Conservation (phyloP, 2,329 filamentous ascomycete species). For the Phyllosticta paracitricarpa region DNA sequence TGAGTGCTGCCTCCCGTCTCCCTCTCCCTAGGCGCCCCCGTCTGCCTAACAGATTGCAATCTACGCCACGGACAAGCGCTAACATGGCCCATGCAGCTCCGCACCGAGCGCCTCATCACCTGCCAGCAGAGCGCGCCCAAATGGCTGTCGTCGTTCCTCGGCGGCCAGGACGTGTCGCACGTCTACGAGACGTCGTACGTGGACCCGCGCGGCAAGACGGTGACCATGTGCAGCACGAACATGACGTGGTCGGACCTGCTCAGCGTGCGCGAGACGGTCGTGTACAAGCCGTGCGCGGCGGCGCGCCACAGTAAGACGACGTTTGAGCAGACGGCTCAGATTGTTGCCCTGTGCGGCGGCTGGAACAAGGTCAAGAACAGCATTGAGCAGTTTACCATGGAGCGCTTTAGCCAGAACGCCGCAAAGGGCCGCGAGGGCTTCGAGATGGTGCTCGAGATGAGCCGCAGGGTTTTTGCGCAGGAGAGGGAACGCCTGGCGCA, state of each 20-base stretch:
- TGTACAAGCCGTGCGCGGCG: conserved; percentile 57
- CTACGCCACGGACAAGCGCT: conserved; percentile 4
- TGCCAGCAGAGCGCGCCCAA: conserved; percentile 60
- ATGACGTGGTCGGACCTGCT: conserved; percentile 86
- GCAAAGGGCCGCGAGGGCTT: conserved; percentile 86
- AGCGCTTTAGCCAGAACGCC: conserved; percentile 85
- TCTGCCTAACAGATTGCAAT: neutral
- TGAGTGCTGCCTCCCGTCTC: conserved; percentile 31
- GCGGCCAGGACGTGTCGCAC: conserved; percentile 69
- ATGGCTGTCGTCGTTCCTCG: conserved; percentile 72
- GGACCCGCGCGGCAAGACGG: conserved; percentile 68
- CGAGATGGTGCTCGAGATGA: conserved; percentile 89
- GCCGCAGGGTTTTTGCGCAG: conserved; percentile 80
- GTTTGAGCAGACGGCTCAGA: conserved; percentile 82
- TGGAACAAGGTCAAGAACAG: conserved; percentile 97
- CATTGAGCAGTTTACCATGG: conserved; percentile 86
- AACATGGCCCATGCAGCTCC: conserved; percentile 38
- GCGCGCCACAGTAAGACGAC: conserved; percentile 53
- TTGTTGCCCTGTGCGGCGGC: conserved; percentile 88
- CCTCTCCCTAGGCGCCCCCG: neutral
- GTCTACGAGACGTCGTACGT: conserved; percentile 96
- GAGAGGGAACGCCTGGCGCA: conserved; percentile 56
- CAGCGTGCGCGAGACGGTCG: conserved; percentile 84
- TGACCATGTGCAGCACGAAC: conserved; percentile 96
- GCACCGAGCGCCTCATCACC: conserved; percentile 59